phyloP scores from a whole-genome alignment of 495 filamentous ascomycete genomes.

The Tuber aestivum region DNA sequence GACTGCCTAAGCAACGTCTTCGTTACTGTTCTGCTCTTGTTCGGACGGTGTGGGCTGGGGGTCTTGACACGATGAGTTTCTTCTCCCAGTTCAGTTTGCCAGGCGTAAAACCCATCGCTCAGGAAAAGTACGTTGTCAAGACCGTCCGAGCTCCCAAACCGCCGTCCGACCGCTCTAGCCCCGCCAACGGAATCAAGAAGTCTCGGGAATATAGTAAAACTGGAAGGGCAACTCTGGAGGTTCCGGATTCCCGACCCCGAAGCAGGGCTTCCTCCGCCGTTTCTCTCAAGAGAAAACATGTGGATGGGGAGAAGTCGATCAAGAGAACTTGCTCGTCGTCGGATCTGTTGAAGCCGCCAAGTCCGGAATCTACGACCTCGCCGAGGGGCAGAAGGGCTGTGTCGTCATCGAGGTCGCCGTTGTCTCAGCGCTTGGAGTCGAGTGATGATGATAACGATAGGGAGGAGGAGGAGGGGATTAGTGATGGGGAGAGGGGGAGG shows the following conservation, averaged over 20 bases:
- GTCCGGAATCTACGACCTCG: conserved; percentile 19
- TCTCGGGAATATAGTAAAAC: conserved; percentile 4
- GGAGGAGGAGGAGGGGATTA: conserved; percentile 13
- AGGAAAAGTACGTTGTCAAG: conserved; percentile 36
- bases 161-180: conserved; percentile 10
- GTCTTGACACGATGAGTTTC: conserved; percentile 34
- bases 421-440: conserved; percentile 34
- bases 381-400: conserved; percentile 18
- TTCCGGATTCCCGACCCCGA: conserved; percentile 14
- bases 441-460: conserved; percentile 13
- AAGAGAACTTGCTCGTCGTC: conserved; percentile 12
- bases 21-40: background rate
- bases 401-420: conserved; percentile 29
- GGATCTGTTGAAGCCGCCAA: conserved; percentile 29
- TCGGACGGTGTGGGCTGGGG: background rate
- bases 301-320: conserved; percentile 4
- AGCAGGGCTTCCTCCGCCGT: conserved; percentile 12
- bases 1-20: background rate
- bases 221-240: conserved; percentile 14
- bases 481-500: conserved; percentile 28
- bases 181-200: background rate
- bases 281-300: conserved; percentile 28
- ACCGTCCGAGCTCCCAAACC: conserved; percentile 33
- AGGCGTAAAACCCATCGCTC: conserved; percentile 39
- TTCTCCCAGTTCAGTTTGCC: conserved; percentile 39